phyloP scores from a whole-genome alignment of 768 basidiomycete species.

The Pulveroboletus ravenelii region DNA sequence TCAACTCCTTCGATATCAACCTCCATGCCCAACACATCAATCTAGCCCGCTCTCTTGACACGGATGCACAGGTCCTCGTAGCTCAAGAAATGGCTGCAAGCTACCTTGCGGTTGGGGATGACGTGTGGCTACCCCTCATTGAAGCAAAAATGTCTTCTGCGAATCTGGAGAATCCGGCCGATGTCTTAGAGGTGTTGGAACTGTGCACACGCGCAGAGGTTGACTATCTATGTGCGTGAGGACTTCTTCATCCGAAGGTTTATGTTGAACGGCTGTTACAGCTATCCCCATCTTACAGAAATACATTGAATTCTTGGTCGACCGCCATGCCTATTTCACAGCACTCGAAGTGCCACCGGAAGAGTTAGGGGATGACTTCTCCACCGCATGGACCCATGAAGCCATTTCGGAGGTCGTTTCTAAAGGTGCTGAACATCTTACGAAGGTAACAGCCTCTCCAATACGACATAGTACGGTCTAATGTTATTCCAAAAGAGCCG shows the following conservation, averaged over 20 bases:
- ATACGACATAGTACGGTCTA: conserved; percentile 7
- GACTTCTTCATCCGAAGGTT: conserved; percentile 3
- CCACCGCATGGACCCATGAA: conserved; percentile 54
- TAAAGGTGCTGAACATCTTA: conserved; percentile 58
- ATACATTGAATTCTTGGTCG: conserved; percentile 58
- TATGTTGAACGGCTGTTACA: conserved; percentile 31
- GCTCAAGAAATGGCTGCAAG: conserved; percentile 66
- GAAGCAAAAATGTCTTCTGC: conserved; percentile 46
- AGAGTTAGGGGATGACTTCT: conserved; percentile 55
- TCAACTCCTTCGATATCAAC: conserved; percentile 55
- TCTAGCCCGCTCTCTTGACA: conserved; percentile 50
- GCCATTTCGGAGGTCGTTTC: conserved; percentile 50
- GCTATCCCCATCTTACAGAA: conserved; percentile 71
- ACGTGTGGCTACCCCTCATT: conserved; percentile 72
- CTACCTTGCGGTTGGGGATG: conserved; percentile 59
- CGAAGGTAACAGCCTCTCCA: conserved; percentile 44
- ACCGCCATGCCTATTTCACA: conserved; percentile 34
- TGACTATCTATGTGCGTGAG: conserved; percentile 74
- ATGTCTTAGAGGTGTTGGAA: conserved; percentile 51
- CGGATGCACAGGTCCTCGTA: conserved; percentile 53
- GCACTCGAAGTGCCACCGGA: conserved; percentile 39
- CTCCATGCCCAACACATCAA: conserved; percentile 66
- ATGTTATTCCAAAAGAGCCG: conserved; percentile 48
- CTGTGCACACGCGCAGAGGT: conserved; percentile 62
- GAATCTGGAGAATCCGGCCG: conserved; percentile 48